Evolutionary conservation across 164 flowering plant genomes (phyloP).

Genomic region (Piper longum): DNA sequence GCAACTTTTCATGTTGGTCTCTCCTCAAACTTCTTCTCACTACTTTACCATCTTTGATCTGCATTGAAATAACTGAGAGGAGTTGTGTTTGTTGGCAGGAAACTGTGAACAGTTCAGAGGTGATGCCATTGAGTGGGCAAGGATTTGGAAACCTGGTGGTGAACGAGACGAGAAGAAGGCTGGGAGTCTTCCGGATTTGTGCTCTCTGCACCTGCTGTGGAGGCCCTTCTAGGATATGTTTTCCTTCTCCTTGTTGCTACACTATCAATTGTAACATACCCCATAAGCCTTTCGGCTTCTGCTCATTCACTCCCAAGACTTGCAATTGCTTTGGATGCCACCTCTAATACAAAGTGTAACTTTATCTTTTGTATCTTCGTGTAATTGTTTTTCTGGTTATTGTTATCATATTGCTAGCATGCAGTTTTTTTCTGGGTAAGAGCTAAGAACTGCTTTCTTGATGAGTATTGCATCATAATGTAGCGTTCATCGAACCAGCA

Average conservation of each 20-base stretch:
- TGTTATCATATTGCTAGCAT: too few relatives aligned
- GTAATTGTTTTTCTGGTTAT: too few relatives aligned
- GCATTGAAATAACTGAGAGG: background rate
- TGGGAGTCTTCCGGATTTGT: slow-evolving; percentile 68
- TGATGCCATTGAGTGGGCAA: slow-evolving; percentile 48
- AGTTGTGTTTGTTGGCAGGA: background rate
- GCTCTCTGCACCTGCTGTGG: slow-evolving; percentile 21
- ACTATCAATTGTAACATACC: slow-evolving; percentile 93
- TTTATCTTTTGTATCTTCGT: too few relatives aligned
- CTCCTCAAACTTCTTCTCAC: background rate
- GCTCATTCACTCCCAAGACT: slow-evolving; percentile 80
- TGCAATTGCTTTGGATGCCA: slow-evolving; percentile 95
- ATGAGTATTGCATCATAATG: too few relatives aligned
- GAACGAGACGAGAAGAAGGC: slow-evolving; percentile 53
- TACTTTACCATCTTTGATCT: background rate
- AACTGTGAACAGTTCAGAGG: slow-evolving; percentile 7
- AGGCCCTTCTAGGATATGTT: slow-evolving; percentile 51
- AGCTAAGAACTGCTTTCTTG: too few relatives aligned
- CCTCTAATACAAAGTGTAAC: slow-evolving; percentile 17
- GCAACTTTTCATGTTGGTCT: slow-evolving; percentile 4
- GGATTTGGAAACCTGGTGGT: slow-evolving; percentile 26
- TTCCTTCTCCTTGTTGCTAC: slow-evolving; percentile 90
- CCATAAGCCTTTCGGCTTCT: slow-evolving; percentile 8
- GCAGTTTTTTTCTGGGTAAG: too few relatives aligned
- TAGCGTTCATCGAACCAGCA: too few relatives aligned